Base-by-base conservation (phyloP, 805 yeast genomes). In the Pichia exigua region DNA sequence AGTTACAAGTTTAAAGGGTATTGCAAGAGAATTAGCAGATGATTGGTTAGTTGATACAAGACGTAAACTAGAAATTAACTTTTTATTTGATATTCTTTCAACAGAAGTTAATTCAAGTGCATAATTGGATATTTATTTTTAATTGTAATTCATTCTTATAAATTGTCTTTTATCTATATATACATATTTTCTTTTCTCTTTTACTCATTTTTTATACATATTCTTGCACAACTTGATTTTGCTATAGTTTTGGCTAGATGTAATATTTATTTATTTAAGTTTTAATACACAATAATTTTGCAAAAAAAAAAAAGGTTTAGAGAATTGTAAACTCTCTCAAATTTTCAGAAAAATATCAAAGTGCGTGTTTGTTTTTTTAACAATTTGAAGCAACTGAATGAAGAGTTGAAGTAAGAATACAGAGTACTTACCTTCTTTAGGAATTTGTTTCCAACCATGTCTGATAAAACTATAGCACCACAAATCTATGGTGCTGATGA, bases 41-140 rank as follows among this genome's bases (percentile, higher is more conserved):
- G 97, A 89, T 66, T 94, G 98, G 98, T 80, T 94, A 35, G 73
- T 73, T 30, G 95, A 89, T 67, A 89, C 94, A 46, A 83, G 97
- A 75, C 85, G 83, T 73, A 85, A 95, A 66, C 73, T 90, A 57
- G 98, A 92, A 72, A 79, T 87, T 39, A 92, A 90, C 71, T 83
- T 90, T 62, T 74, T 92, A 65, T 75, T 88, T 54, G 81, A 78
- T 52, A 69, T 85, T 58, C 73, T 87, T 55, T 88, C 84, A 55
- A 68, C 83, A 48, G 94, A 85, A 67, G 65, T 84, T 51, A 78
- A 77, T 61, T 73, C 75, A 21, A 48, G 52, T 44, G 55, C 55
- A 11, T 50, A 44, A 28, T 26, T 17, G 17, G 20, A n/a, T 35
- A 24, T 24, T 24, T 24, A 24, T 5, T 26, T 15, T 41, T 26